phyloP scores from a whole-genome alignment of 106 monocot genomes.

The Allium cepa region DNA sequence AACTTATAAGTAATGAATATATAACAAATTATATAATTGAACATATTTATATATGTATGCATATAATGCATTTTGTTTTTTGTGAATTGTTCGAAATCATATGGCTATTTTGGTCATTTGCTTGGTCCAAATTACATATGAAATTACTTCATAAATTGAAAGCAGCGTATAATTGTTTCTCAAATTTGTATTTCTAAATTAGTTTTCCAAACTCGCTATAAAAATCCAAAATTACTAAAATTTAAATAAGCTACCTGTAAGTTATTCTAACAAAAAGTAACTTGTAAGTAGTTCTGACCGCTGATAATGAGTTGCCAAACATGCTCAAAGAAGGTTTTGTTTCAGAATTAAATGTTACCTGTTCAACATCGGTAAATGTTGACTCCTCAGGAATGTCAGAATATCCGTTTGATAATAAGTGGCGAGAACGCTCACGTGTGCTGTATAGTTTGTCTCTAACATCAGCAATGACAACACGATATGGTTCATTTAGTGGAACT shows the following conservation, averaged over 20 bases:
- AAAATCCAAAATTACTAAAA: not conserved
- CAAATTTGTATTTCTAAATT: too few species aligned
- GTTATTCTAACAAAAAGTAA: not conserved
- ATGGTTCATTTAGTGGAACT: conserved; percentile 68
- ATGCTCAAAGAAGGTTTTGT: not conserved
- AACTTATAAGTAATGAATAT: too few species aligned
- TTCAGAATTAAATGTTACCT: conserved; percentile 45
- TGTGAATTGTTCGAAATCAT: too few species aligned
- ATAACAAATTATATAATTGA: too few species aligned
- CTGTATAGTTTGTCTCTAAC: conserved; percentile 64
- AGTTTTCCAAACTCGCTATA: too few species aligned
- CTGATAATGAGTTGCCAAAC: not conserved
- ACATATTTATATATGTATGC: too few species aligned
- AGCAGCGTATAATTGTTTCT: too few species aligned
- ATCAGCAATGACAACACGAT: conserved; percentile 71
- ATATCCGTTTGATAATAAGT: conserved; percentile 36
- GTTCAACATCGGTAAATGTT: conserved; percentile 36
- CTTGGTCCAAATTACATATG: too few species aligned
- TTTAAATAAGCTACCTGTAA: not conserved
- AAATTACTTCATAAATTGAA: too few species aligned
- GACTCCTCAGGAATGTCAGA: conserved; percentile 55
- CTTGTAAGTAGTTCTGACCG: too few species aligned
- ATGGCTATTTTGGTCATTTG: too few species aligned
- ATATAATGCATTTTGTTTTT: too few species aligned
- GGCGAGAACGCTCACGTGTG: conserved; percentile 57